Percentiles rank a stretch among this genome's conserved stretches.
phyloP scores from a whole-genome alignment of 1,284 basidiomycete genomes.

The Malassezia japonica region DNA sequence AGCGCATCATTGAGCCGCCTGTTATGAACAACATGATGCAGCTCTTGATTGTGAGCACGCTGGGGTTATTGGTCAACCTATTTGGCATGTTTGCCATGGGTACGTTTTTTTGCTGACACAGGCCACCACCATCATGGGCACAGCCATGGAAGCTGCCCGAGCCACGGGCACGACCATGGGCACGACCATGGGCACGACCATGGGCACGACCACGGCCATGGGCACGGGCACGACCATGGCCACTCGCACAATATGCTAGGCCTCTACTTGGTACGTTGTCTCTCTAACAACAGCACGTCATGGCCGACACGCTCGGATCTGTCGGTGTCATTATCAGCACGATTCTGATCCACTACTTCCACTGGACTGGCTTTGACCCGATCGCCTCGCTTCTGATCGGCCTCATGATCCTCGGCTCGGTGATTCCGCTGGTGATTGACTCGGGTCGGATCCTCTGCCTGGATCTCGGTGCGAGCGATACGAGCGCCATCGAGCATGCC shows the following conservation, averaged over 20 bases:
- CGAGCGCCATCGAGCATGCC: constrained; percentile 61
- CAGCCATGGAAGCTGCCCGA: constrained; percentile 50
- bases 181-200: constrained; percentile 49
- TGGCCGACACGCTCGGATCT: constrained; percentile 59
- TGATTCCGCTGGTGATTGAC: constrained; percentile 87
- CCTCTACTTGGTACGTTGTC: constrained; percentile 62
- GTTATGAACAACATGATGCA: constrained; percentile 90
- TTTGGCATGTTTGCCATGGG: constrained; percentile 99
- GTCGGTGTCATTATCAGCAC: constrained; percentile 99
- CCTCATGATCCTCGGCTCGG: constrained; percentile 82
- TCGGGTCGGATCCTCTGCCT: constrained; percentile 78
- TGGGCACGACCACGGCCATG: constrained; percentile 41
- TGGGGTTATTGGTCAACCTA: constrained; percentile 85
- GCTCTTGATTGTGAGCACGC: constrained; percentile 72
- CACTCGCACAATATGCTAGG: constrained; percentile 95
- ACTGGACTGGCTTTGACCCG: constrained; percentile 99
- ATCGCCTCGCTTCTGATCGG: constrained; percentile 96
- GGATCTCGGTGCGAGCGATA: constrained; percentile 65
- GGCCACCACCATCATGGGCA: constrained; percentile 27
- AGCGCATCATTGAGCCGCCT: constrained; percentile 88
- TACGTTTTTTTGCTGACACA: background rate
- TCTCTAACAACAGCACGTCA: constrained; percentile 63
- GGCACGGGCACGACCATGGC: constrained; percentile 53
- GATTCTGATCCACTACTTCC: constrained; percentile 84
- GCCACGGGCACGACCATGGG: constrained; percentile 52